Base-by-base conservation (phyloP, 768 basidiomycete species). In the Pisolithus albus region DNA sequence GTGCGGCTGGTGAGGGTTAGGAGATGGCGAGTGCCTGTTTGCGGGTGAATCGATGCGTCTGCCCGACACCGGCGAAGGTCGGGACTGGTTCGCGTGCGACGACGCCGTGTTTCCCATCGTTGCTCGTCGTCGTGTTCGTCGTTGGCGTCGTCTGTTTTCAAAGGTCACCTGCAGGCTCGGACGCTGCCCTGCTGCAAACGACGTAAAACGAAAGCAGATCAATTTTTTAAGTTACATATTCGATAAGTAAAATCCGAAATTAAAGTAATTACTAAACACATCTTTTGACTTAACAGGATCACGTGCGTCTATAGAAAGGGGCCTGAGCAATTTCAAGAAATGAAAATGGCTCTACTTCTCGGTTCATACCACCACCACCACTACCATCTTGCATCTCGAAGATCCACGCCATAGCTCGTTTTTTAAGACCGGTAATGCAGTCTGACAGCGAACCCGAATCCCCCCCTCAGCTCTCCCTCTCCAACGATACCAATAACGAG, bases 1-100 rank as follows among this genome's bases (percentile, higher is more conserved):
- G 64, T 86, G 83, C 1, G 82, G 74, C 61, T 68, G 66, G 52
- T 68, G 67, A 44, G 66, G 62, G 40, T 64, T 64, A 1, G 78
- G 75, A 37, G 75, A 74, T 34, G 68, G 67, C 3, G 74, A 76
- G 53, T 60, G 56, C 50, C 32, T 60, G 50, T 53, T 58, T 26
- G 52, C 41, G 4, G 52, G 45, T 30, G 58, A 41, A 54, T 67
- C 66, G 55, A 68, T 64, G 53, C 56, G 64, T 47, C 52, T 61
- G 28, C 53, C 49, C 42, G 56, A 50, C 32, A 55, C 56, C 47
- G 64, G 49, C 6, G 66, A 63, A 24, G 60, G 61, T 52, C 66
- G 56, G 45, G 56, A 61, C 24, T 63, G 66, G 52, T 52, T 68
- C 16, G 60, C 48, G 46, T 66, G 65, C 30, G 66, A 67, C 36